Conservation (phyloP, 495 filamentous ascomycete species). For the Alectoria sarmentosa region DNA sequence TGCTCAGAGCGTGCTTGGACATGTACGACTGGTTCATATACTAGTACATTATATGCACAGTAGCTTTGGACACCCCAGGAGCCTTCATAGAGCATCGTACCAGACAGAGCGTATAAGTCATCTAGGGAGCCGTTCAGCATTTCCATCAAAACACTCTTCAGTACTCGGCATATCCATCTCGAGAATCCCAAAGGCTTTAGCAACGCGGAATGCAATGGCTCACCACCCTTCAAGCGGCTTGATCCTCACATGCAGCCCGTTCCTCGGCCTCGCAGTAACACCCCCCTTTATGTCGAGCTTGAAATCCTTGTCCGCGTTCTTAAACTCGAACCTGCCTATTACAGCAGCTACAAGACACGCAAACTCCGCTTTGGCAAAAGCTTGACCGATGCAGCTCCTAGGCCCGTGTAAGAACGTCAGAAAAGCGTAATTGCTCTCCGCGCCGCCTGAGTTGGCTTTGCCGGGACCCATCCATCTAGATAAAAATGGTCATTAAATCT, state of each 20-base stretch:
- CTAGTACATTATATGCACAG: background rate
- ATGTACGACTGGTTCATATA: background rate
- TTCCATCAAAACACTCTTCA: background rate
- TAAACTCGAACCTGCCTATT: conserved; percentile 64
- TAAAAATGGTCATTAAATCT: no score
- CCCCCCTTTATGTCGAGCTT: conserved; percentile 52
- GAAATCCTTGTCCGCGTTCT: conserved; percentile 50
- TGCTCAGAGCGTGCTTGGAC: background rate
- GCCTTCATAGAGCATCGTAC: background rate
- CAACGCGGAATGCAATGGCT: background rate
- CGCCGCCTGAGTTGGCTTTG: conserved; percentile 42
- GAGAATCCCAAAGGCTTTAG: background rate
- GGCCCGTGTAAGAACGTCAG: conserved; percentile 83
- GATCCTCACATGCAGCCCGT: conserved; percentile 57
- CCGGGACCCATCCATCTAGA: conserved; percentile 50
- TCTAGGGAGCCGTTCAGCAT: background rate
- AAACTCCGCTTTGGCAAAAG: conserved; percentile 80
- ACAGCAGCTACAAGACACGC: conserved; percentile 69
- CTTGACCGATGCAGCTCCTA: conserved; percentile 70
- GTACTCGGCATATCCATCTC: background rate
- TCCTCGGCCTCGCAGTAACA: conserved; percentile 55
- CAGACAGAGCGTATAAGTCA: background rate
- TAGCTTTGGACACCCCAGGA: background rate
- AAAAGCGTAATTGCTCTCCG: conserved; percentile 63
- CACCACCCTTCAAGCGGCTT: conserved; percentile 59